A percentile compares a stretch with the other conserved stretches of the same genome.
phyloP scores from a whole-genome alignment of 441 rosid species.

The Capsella rubella region DNA sequence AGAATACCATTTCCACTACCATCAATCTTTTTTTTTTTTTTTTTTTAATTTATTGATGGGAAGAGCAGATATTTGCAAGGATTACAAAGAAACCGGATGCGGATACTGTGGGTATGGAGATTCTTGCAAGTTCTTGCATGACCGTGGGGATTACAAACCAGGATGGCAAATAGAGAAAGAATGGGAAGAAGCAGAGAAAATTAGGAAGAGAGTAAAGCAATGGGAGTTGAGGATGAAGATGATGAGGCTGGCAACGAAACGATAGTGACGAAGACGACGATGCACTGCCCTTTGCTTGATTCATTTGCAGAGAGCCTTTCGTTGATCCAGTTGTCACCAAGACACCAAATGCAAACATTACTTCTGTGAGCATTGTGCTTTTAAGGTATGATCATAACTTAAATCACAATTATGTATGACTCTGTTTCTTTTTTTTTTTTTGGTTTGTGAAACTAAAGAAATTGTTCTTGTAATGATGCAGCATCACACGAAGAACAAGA shows the following conservation, averaged over 20 bases:
- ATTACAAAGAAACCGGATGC: conserved; percentile 93
- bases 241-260: conserved; percentile 47
- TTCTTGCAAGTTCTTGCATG: conserved; percentile 91
- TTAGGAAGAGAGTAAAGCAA: conserved; percentile 77
- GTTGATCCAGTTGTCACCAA: conserved; percentile 73
- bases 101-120: conserved; percentile 97
- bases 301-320: conserved; percentile 81
- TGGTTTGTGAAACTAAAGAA: neutral
- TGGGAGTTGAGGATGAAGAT: conserved; percentile 63
- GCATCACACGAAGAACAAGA: conserved; percentile 91
- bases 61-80: conserved; percentile 79
- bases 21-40: too few relatives aligned
- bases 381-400: conserved; percentile 55
- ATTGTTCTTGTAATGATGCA: conserved; percentile 43
- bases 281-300: conserved; percentile 82
- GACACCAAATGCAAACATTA: conserved; percentile 86
- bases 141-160: conserved; percentile 90
- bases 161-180: conserved; percentile 95
- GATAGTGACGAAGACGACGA: conserved; percentile 65
- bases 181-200: conserved; percentile 92
- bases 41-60: too few relatives aligned
- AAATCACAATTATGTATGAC: neutral
- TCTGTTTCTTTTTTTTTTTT: neutral
- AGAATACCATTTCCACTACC: neutral
- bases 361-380: conserved; percentile 95